Conservation (phyloP, 2,329 filamentous ascomycete species). For the Penicillium sp. region DNA sequence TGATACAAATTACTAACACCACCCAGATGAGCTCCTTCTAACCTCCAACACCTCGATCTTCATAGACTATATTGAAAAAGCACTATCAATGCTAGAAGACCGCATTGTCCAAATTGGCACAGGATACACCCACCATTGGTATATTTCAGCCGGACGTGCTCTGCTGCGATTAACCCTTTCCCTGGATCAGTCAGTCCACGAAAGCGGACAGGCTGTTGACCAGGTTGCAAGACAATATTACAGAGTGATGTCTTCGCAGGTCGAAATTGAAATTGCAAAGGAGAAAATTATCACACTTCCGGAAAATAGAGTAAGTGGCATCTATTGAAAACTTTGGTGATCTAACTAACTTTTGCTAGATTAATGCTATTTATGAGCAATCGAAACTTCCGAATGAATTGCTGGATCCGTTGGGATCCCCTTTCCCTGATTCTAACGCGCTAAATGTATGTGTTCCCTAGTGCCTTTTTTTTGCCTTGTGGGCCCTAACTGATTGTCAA, state of each 20-base stretch:
- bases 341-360: not conserved
- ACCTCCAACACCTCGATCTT: slow-evolving; percentile 13
- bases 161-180: slow-evolving; percentile 29
- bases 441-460: not conserved
- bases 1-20: not conserved
- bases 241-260: slow-evolving; percentile 18
- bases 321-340: not conserved
- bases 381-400: not conserved
- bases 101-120: slow-evolving; percentile 34
- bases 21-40: slow-evolving; percentile 12
- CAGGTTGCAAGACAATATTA: slow-evolving; percentile 21
- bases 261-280: slow-evolving; percentile 16
- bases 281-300: slow-evolving; percentile 2
- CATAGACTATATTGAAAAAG: slow-evolving; percentile 24
- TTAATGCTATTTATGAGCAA: not conserved
- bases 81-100: slow-evolving; percentile 35
- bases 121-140: slow-evolving; percentile 38
- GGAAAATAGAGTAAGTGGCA: not conserved
- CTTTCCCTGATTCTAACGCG: not conserved
- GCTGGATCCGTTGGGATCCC: not conserved
- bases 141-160: slow-evolving; percentile 33
- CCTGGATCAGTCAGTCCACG: slow-evolving; percentile 9
- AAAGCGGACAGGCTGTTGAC: slow-evolving; percentile 26
- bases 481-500: not conserved
- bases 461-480: not conserved